Conservation (phyloP, 148 eudicot genomes). For the Persicaria maculosa region DNA sequence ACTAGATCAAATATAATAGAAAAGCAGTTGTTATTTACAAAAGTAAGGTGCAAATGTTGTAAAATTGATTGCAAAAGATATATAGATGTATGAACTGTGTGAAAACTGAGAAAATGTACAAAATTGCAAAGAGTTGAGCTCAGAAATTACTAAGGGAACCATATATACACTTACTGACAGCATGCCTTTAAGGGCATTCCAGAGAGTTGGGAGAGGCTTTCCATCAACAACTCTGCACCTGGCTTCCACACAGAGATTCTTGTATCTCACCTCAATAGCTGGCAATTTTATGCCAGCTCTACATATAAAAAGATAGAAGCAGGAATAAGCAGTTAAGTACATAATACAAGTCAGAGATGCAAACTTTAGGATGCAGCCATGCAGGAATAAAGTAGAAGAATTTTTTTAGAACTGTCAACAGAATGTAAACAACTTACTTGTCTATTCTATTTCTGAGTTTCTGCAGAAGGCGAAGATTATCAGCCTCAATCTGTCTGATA, state of each 20-base stretch:
- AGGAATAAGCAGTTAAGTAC: neutral
- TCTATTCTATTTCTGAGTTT: conserved; percentile 66
- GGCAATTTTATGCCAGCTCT: conserved; percentile 78
- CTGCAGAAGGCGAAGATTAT: conserved; percentile 65
- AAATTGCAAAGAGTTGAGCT: neutral
- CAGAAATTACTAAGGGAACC: neutral
- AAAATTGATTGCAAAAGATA: neutral
- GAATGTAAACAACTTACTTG: conserved; percentile 40
- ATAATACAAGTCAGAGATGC: neutral
- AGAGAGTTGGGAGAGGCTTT: conserved; percentile 83
- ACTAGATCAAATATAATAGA: neutral
- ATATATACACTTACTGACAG: conserved; percentile 35
- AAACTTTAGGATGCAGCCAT: no score
- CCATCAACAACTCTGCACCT: conserved; percentile 71
- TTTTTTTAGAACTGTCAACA: neutral
- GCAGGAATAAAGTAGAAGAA: neutral
- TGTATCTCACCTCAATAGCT: conserved; percentile 60
- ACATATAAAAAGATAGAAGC: conserved; percentile 16
- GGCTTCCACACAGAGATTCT: conserved; percentile 54
- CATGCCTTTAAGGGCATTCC: conserved; percentile 71
- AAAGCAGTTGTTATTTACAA: neutral
- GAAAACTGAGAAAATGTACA: neutral
- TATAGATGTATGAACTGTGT: neutral
- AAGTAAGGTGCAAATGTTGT: neutral
- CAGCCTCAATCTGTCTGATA: conserved; percentile 68